Evolutionary conservation across 352 stramenopile species (phyloP), one percentile per base, ranked within the genome.

Genomic region (Phytophthora sp.): DNA sequence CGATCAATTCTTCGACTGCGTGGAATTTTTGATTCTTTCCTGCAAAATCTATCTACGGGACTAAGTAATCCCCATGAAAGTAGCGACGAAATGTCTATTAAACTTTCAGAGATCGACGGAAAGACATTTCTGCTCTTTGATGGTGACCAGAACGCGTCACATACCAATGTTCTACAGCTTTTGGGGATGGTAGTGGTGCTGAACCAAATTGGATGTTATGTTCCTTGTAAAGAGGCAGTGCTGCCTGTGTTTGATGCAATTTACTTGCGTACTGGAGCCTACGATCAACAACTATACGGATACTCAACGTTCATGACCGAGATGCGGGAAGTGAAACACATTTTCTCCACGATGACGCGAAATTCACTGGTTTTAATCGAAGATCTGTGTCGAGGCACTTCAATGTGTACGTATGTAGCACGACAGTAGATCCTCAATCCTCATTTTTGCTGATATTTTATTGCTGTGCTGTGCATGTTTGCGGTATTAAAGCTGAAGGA

Each of bases 141-240:
- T 23, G 56, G 55, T 18, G 35, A 64, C 20, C 47, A 57, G 4
- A 44, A 57, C 23, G 36, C 54, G 31, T 26, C 13, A 0, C 41
- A 55, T 11, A 27, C 30, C 7, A 52, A 11, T 30, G 18, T 71
- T 15, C 49, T 80, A 4, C 46, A 77, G 7, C 29, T 68, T 11
- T 36, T 82, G 33, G 77, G 76, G 0, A 35, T 73, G 7, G 68
- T 74, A 7, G 69, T 74, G 9, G 38, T 80, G 11, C 67, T 91
- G 3, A 84, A 84, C 58, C 82, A 91, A 45, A 69, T 89, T 21
- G 82, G 80, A 0, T 87, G 82, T 27, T 91, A 89, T 36, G 82
- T 89, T 4, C 77, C 82, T 3, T 88, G 80, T 33, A 23, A 56
- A 36, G 12, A 65, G 7, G 80, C 80, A 1, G 51, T 36, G 6